Conservation (phyloP, 2,329 filamentous ascomycete species). For the Sordariomycetes sp. region DNA sequence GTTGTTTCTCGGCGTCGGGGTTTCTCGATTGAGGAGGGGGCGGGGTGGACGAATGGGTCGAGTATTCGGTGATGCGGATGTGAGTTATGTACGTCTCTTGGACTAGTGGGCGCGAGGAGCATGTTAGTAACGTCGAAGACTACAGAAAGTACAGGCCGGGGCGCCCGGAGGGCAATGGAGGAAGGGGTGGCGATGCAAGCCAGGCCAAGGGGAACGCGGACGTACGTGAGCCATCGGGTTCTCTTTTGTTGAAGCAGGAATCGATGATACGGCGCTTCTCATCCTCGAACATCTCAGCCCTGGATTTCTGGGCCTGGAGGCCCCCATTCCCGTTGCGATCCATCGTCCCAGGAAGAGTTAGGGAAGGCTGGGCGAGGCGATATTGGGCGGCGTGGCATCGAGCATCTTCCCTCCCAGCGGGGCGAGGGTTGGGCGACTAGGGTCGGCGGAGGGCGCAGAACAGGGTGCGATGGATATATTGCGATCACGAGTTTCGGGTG, state of each 20-base stretch:
- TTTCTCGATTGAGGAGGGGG: constrained; percentile 67
- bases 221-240: constrained; percentile 76
- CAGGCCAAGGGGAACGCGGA: constrained; percentile 12
- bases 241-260: constrained; percentile 86
- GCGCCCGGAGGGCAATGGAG: background rate
- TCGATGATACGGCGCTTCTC: constrained; percentile 92
- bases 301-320: background rate
- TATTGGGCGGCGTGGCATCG: background rate
- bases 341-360: constrained; percentile 1
- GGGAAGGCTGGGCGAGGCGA: background rate
- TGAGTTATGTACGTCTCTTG: constrained; percentile 97
- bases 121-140: constrained; percentile 7
- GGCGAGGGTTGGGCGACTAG: background rate
- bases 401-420: constrained; percentile 2
- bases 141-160: background rate
- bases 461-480: background rate
- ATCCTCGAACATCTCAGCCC: constrained; percentile 85
- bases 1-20: constrained; percentile 69
- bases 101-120: constrained; percentile 32
- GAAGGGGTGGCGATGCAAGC: background rate
- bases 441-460: background rate
- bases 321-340: constrained; percentile 5
- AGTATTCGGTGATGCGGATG: constrained; percentile 82
- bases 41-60: constrained; percentile 69
- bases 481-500: background rate